Evolutionary conservation across 1,284 basidiomycete species (phyloP).

Genomic region (Heterobasidion parviporum): DNA sequence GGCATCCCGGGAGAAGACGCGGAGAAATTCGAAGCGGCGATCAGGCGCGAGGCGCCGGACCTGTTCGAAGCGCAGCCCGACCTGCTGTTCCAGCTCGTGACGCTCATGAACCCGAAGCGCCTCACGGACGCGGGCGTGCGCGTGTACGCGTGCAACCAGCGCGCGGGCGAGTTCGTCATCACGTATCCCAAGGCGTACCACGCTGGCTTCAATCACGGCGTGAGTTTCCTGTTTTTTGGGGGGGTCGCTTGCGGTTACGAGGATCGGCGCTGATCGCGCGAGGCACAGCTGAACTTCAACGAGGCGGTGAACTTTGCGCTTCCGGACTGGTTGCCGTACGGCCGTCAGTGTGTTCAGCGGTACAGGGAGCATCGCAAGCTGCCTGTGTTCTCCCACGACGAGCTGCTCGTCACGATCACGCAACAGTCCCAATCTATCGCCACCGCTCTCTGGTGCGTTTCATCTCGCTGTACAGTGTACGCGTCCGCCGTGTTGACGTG

Average conservation of each 20-base stretch:
- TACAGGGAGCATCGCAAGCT: constrained; percentile 88
- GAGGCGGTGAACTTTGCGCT: constrained; percentile 99
- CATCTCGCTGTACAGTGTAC: neutral
- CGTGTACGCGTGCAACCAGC: constrained; percentile 91
- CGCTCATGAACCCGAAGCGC: constrained; percentile 93
- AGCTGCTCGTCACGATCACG: constrained; percentile 91
- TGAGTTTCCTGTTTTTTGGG: constrained; percentile 32
- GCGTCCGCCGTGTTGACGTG: neutral
- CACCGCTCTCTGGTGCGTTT: constrained; percentile 82
- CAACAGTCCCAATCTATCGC: constrained; percentile 90
- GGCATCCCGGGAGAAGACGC: constrained; percentile 93
- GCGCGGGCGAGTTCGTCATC: constrained; percentile 95
- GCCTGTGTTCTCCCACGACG: constrained; percentile 98
- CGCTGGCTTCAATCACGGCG: constrained; percentile 97
- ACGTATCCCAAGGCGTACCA: constrained; percentile 99
- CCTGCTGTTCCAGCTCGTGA: constrained; percentile 94
- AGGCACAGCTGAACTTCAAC: constrained; percentile 87
- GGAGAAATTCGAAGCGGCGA: constrained; percentile 94
- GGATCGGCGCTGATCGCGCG: constrained; percentile 4
- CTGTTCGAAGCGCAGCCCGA: constrained; percentile 98
- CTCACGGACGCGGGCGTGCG: constrained; percentile 87
- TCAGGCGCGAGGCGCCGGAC: constrained; percentile 92
- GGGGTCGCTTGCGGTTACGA: neutral
- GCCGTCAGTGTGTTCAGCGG: constrained; percentile 80
- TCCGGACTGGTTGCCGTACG: constrained; percentile 90